Percentiles rank a stretch among this genome's conserved stretches.
Conservation (phyloP, 495 filamentous ascomycete genomes). For the Penicillium silybi region DNA sequence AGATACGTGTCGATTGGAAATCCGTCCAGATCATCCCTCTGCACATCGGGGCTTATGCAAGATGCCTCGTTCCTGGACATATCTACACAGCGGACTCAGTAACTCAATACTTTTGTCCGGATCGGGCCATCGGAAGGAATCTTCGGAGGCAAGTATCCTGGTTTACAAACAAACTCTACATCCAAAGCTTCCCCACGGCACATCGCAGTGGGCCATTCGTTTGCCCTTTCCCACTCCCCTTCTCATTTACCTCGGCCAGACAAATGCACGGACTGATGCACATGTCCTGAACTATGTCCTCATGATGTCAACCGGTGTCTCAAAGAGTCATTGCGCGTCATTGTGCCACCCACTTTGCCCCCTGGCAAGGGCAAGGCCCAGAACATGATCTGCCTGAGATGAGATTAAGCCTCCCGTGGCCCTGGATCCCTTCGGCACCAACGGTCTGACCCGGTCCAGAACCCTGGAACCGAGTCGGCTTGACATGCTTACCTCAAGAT, state of each 20-base stretch:
- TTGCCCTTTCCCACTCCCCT: neutral
- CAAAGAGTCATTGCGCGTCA: conserved; percentile 14
- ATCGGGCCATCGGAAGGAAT: conserved; percentile 17
- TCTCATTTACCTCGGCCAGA: neutral
- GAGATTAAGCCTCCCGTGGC: conserved; percentile 13
- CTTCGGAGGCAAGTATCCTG: conserved; percentile 1
- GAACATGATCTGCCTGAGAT: neutral
- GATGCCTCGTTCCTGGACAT: conserved; percentile 12
- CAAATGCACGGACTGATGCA: neutral
- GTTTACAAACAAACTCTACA: neutral
- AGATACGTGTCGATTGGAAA: neutral
- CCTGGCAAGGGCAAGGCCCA: neutral
- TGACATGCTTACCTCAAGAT: neutral
- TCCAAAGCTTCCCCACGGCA: neutral
- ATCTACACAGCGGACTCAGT: neutral
- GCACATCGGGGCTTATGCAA: conserved; percentile 15
- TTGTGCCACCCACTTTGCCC: conserved; percentile 17
- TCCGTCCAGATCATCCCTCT: neutral
- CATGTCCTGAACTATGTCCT: neutral
- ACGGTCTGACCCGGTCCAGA: neutral
- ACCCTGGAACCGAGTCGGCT: neutral
- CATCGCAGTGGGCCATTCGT: neutral
- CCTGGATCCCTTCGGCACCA: conserved; percentile 3
- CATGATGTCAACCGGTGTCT: conserved; percentile 20
- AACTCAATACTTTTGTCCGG: too few relatives aligned